These are phyloP conservation scores for Hypomyces rosellus DNA, from an alignment of 2,329 filamentous ascomycete species.

Conservation along the genomic window DNA sequence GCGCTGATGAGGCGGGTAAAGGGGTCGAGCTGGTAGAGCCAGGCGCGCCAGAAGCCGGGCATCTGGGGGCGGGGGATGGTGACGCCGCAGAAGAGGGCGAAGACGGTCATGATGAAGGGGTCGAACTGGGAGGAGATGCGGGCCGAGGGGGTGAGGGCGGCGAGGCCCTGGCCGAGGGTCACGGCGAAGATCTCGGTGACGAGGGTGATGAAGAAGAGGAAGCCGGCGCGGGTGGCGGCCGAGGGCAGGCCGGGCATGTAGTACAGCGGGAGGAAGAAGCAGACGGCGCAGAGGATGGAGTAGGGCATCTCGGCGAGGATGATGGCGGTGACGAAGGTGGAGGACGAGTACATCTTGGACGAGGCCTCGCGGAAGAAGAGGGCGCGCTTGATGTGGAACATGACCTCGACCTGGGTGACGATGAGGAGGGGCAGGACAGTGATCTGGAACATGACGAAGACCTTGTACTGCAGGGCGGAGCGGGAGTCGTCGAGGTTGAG, in stretches of 20 bases:
- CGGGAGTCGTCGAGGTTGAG: constrained; percentile 71
- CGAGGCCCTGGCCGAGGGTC: constrained; percentile 69
- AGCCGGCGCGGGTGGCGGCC: constrained; percentile 62
- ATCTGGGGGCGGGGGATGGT: constrained; percentile 74
- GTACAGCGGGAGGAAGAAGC: constrained; percentile 78
- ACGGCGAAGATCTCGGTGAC: constrained; percentile 81
- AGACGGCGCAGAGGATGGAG: constrained; percentile 69
- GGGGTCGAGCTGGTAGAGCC: constrained; percentile 77
- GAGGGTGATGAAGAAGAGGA: constrained; percentile 80
- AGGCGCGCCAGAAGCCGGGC: constrained; percentile 69
- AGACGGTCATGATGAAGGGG: constrained; percentile 76
- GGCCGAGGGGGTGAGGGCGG: constrained; percentile 68
- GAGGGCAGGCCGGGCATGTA: constrained; percentile 71
- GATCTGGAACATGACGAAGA: constrained; percentile 88
- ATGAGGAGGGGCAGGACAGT: constrained; percentile 79
- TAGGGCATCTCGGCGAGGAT: constrained; percentile 83
- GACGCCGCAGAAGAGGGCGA: constrained; percentile 82
- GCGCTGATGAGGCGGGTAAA: constrained; percentile 77
- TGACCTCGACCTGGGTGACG: constrained; percentile 72
- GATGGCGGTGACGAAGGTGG: constrained; percentile 71
- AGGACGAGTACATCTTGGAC: constrained; percentile 77
- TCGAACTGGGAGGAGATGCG: constrained; percentile 77
- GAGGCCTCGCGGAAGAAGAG: constrained; percentile 83
- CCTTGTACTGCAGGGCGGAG: constrained; percentile 71
- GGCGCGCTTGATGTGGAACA: constrained; percentile 72